Base-by-base conservation (phyloP, 371 early-diverging fungal genomes). In the Globomyces sp. region DNA sequence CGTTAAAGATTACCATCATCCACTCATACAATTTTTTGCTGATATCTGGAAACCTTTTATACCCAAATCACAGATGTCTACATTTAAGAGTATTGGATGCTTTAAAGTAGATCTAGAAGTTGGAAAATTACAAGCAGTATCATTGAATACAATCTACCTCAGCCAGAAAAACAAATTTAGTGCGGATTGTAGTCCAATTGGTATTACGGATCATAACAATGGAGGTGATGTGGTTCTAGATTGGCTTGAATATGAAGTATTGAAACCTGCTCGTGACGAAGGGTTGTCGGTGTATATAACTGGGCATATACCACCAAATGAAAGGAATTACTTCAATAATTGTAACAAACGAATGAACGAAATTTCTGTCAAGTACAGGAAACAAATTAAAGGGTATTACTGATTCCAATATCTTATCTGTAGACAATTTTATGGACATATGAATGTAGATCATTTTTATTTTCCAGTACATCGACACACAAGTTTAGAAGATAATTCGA, bases 291-390 rank as follows among this genome's bases (percentile, higher is more conserved):
- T 58, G 13, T 48, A 13, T n/a, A 44, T 58, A 10, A 46, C 11
- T 58, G 58, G 58, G 10, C 58, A 58, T 58, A 58, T 58, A 10
- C 46, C 58, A 10, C 58, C 58, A 58, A 58, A 48, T n/a, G 45
- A 10, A 10, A 58, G 34, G n/a, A 46, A 58, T n/a, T 58, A 10
- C 13, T 4, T 13, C 10, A 4, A 4, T 4, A 24, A 46, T 11
- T 58, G 58, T 44, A 10, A 13, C 6, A 34, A 58, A 10, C 6
- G n/a, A 58, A n/a, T 58, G 10, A 48, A 13, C 34, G 4, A 10
- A 13, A 10, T 51, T 13, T 51, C 51, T 4, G 4, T 51, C 10
- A 51, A 51, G 13, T 51, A 51, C 51, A 51, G 34, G 13, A 34
- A 51, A 10, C 13, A 13, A 51, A 51, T 51, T 34, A 51, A 13